Percentiles rank a stretch among this genome's conserved stretches.
phyloP scores from a whole-genome alignment of 2,329 filamentous ascomycete genomes.

The Scytalidium lignicola region DNA sequence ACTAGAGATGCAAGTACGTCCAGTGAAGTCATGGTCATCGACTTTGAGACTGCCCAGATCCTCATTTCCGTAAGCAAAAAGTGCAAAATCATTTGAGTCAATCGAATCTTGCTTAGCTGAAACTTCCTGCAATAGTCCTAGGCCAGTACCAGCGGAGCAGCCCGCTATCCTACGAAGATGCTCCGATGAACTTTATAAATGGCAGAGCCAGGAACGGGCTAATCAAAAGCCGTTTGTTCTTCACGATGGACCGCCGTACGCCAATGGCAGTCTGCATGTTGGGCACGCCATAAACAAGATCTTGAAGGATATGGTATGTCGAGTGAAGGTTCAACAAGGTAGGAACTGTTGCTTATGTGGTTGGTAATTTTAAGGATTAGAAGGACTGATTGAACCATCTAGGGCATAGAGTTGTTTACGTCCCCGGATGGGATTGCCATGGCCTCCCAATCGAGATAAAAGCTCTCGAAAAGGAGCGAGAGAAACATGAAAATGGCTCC shows the following conservation, averaged over 20 bases:
- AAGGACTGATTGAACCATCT: conserved; percentile 1
- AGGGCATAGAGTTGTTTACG: conserved; percentile 68
- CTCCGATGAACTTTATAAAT: conserved; percentile 82
- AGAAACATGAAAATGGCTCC: conserved; percentile 20
- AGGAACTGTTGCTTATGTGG: conserved; percentile 10
- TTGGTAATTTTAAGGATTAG: not conserved
- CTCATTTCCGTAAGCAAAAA: conserved; percentile 56
- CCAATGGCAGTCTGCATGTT: conserved; percentile 85
- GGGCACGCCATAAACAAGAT: conserved; percentile 97
- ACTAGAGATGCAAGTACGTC: conserved; percentile 21
- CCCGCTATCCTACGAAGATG: conserved; percentile 64
- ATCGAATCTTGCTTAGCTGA: conserved; percentile 5
- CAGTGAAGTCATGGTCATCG: conserved; percentile 61
- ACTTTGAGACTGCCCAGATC: conserved; percentile 73
- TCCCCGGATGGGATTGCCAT: conserved; percentile 97
- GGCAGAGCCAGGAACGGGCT: conserved; percentile 54
- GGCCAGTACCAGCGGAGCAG: conserved; percentile 38
- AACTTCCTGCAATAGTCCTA: conserved; percentile 19
- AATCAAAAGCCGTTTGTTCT: conserved; percentile 61
- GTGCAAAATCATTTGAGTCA: not conserved
- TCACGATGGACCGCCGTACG: conserved; percentile 95
- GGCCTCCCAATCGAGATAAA: conserved; percentile 96
- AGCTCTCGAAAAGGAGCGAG: conserved; percentile 50
- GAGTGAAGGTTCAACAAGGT: conserved; percentile 72
- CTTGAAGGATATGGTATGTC: conserved; percentile 86